Percentiles rank a stretch among this genome's conserved stretches.
These are phyloP conservation scores for Verruconis gallopava DNA, from an alignment of 2,329 filamentous ascomycete genomes.

Conservation along the genomic window DNA sequence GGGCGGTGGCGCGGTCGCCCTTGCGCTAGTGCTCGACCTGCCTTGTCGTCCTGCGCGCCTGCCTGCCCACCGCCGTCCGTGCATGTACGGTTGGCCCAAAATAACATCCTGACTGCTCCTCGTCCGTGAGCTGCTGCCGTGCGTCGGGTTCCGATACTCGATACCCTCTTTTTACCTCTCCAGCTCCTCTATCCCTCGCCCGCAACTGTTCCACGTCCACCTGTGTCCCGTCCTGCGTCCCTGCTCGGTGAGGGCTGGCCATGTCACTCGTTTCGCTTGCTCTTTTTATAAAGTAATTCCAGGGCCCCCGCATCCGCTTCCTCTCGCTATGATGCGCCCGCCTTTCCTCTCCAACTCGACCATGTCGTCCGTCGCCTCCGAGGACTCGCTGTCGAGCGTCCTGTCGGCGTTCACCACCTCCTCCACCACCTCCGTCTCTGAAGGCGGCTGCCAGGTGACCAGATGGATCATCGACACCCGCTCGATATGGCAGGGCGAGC, in stretches of 20 bases:
- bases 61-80: too few species aligned
- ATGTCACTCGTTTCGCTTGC: not conserved
- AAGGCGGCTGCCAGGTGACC: slow-evolving; percentile 4
- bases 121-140: too few species aligned
- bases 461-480: slow-evolving; percentile 38
- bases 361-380: slow-evolving; percentile 6
- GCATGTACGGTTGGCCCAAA: too few species aligned
- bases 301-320: not conserved
- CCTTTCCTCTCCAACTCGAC: not conserved
- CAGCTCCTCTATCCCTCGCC: too few species aligned
- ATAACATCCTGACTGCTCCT: too few species aligned
- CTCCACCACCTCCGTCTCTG: slow-evolving; percentile 2
- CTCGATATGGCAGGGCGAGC: slow-evolving; percentile 32
- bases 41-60: too few species aligned
- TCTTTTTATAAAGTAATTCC: not conserved
- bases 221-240: too few species aligned
- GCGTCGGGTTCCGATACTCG: too few species aligned
- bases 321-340: not conserved
- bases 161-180: too few species aligned
- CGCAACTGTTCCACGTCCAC: too few species aligned
- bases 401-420: slow-evolving; percentile 1
- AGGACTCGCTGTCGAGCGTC: slow-evolving; percentile 1
- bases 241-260: not conserved
- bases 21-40: too few species aligned
- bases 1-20: too few species aligned